Conservation (phyloP, 1,284 basidiomycete species). For the Afroboletus lepidellus region DNA sequence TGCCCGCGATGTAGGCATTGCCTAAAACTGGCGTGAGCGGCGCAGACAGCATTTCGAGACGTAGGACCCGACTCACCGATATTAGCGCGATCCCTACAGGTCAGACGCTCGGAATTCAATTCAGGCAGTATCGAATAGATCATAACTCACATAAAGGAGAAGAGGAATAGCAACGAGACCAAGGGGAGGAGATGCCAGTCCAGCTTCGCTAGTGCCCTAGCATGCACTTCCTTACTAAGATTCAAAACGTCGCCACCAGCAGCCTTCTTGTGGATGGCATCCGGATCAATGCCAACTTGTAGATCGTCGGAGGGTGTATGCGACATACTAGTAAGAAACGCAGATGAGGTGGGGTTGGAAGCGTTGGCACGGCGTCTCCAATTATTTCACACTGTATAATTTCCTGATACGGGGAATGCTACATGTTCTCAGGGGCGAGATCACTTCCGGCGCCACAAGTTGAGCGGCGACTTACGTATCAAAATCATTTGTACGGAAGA, state of each 20-base stretch:
- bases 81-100: conserved; percentile 36
- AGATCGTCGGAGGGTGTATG: not conserved
- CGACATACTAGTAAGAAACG: conserved; percentile 1
- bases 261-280: not conserved
- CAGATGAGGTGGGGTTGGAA: not conserved
- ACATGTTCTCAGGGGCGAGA: not conserved
- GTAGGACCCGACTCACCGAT: conserved; percentile 24
- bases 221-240: conserved; percentile 26
- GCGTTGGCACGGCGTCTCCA: not conserved
- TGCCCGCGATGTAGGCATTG: conserved; percentile 38
- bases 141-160: conserved; percentile 48
- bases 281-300: not conserved
- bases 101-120: not conserved
- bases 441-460: not conserved
- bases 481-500: not conserved
- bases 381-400: conserved; percentile 3
- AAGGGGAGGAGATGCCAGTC: conserved; percentile 50
- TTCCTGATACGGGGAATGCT: conserved; percentile 10
- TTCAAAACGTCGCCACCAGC: not conserved
- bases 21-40: conserved; percentile 16
- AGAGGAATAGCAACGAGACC: conserved; percentile 53
- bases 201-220: conserved; percentile 45
- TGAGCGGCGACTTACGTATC: conserved; percentile 6
- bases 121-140: not conserved
- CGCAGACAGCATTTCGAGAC: not conserved